Evolutionary conservation across 164 flowering plant species (phyloP).

Genomic region (Vitis vinifera): ASM3070453v1 NC_081817.1:5597501-5598000

Average conservation of each 20-base stretch:
- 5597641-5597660: conserved; percentile 99
- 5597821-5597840: conserved; percentile 99
- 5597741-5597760: conserved; percentile 96
- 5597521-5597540: too few species aligned
- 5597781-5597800: conserved; percentile 39
- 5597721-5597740: conserved; percentile 94
- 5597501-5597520: too few species aligned
- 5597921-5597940: conserved; percentile 79
- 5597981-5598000: conserved; percentile 81
- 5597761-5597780: conserved; percentile 86
- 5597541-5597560: too few species aligned
- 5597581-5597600: neutral
- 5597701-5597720: conserved; percentile 87
- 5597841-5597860: conserved; percentile 95
- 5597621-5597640: conserved; percentile 97
- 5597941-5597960: conserved; percentile 95
- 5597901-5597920: conserved; percentile 90
- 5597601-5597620: neutral
- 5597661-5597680: conserved; percentile 94
- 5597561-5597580: too few species aligned
- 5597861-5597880: conserved; percentile 91
- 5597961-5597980: conserved; percentile 82
- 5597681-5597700: conserved; percentile 92
- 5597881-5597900: conserved; percentile 82
- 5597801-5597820: conserved; percentile 87